Evolutionary conservation across 805 yeast species (phyloP).

Genomic region (Starmerella bombi): DNA sequence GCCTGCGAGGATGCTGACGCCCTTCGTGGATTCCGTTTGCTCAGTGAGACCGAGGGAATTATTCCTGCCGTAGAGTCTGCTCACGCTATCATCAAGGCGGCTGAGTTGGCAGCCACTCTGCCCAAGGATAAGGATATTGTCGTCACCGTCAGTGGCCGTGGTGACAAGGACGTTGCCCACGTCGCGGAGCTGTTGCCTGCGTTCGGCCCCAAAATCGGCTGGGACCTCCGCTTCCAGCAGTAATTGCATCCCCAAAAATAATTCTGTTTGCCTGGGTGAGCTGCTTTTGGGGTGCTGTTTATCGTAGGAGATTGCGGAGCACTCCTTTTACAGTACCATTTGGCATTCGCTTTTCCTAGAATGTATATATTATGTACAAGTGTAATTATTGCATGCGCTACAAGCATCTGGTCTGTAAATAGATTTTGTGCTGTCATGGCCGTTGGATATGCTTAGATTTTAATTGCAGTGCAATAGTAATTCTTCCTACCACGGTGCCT

Average conservation of each 20-base stretch:
- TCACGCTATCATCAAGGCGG: slow-evolving; percentile 88
- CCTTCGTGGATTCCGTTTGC: slow-evolving; percentile 70
- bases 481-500: too few species aligned
- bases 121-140: slow-evolving; percentile 65
- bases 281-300: neutral
- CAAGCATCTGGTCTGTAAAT: too few species aligned
- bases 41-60: slow-evolving; percentile 92
- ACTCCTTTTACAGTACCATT: neutral
- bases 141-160: slow-evolving; percentile 92
- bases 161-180: slow-evolving; percentile 96
- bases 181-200: slow-evolving; percentile 89
- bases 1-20: slow-evolving; percentile 97
- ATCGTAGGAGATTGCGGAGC: neutral
- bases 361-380: too few species aligned
- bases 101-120: slow-evolving; percentile 76
- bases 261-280: too few species aligned
- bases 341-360: neutral
- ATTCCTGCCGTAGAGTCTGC: slow-evolving; percentile 97
- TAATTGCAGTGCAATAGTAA: too few species aligned
- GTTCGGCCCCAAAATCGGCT: slow-evolving; percentile 80
- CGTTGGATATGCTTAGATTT: too few species aligned
- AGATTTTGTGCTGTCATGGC: too few species aligned
- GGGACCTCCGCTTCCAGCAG: slow-evolving; percentile 74
- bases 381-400: too few species aligned
- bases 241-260: too few species aligned